phyloP scores from a whole-genome alignment of 1,284 basidiomycete species.

The Moniliella sp. region DNA sequence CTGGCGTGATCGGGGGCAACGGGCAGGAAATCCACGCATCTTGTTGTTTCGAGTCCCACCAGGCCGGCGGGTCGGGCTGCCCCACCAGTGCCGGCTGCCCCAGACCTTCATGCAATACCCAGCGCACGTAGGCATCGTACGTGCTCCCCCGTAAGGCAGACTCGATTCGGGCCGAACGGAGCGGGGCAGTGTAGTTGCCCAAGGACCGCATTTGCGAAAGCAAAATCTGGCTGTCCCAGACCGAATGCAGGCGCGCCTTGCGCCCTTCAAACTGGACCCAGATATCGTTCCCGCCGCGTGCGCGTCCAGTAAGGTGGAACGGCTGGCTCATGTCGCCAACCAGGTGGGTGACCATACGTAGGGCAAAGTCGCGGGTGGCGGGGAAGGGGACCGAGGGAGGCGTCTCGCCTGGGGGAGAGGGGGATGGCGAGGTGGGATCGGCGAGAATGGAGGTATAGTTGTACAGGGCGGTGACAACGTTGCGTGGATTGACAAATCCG shows the following conservation, averaged over 20 bases:
- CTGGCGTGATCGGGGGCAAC: too few relatives aligned
- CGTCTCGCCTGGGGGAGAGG: slow-evolving; percentile 2
- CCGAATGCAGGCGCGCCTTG: slow-evolving; percentile 46
- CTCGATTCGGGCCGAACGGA: slow-evolving; percentile 49
- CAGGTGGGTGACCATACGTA: slow-evolving; percentile 75
- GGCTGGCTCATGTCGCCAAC: slow-evolving; percentile 77
- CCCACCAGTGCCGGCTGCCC: slow-evolving; percentile 8
- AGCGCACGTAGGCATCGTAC: slow-evolving; percentile 69
- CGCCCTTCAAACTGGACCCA: slow-evolving; percentile 31
- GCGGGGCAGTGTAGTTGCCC: slow-evolving; percentile 50
- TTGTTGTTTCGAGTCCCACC: slow-evolving; percentile 11
- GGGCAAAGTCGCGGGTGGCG: slow-evolving; percentile 39
- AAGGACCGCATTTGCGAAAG: slow-evolving; percentile 56
- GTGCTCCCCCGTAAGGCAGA: slow-evolving; percentile 52
- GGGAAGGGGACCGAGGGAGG: too few relatives aligned
- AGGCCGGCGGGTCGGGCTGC: slow-evolving; percentile 1
- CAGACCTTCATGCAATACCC: slow-evolving; percentile 58
- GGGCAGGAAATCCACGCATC: slow-evolving; percentile 22
- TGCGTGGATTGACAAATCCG: slow-evolving; percentile 53
- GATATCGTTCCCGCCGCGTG: slow-evolving; percentile 34
- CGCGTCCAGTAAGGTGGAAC: slow-evolving; percentile 82
- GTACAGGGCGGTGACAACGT: slow-evolving; percentile 42
- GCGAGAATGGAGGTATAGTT: slow-evolving; percentile 20
- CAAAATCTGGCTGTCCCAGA: slow-evolving; percentile 65
- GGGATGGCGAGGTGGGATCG: too few relatives aligned